Evolutionary conservation across 176 grass and related monocot genomes (phyloP), one percentile per base, ranked within the genome.

Genomic region (Poa pratensis): DNA sequence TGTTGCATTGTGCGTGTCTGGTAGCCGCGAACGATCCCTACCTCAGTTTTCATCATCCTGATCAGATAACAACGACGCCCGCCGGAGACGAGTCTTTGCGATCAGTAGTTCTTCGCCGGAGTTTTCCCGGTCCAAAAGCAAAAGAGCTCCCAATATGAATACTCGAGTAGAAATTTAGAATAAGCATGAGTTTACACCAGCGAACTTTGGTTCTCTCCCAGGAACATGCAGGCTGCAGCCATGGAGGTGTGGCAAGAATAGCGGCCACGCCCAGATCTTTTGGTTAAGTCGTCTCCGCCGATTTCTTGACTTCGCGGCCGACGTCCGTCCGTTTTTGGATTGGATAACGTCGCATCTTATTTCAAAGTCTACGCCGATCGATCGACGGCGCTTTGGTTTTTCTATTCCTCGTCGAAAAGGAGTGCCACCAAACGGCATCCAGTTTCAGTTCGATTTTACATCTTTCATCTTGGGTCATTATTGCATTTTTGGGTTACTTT

Each of bases 301-400:
- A 70, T 68, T 12, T 69, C 39, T 49, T 62, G 52, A 71, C 16
- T 51, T 9, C 39, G 63, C 0, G 9, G 13, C 39, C 39, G 37
- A 4, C 28, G 32, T 54, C n/a, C 28, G 32, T 54, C n/a, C 27
- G 65, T 0, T 14, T 69, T 77, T 70, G 17, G 4, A 72, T 64
- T 83, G 80, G 86, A 73, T 63, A 63, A 22, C 43, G 17, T 54
- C 18, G 76, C 37, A 32, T 51, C 39, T 82, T n/a, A n/a, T n/a
- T n/a, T 7, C 43, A 40, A 72, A 80, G 42, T 80, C 87, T 55
- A 49, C 61, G 69, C 70, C 46, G 46, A 14, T 46, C 50, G 10
- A 35, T 46, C 50, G 10, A 35, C 9, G 39, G 12, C 49, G 2
- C 35, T 23, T 23, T 43, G 3, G n/a, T 11, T 23, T 23, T 59